Evolutionary conservation across 2,329 filamentous ascomycete species (phyloP).

Genomic region (Cercospora zeina): DNA sequence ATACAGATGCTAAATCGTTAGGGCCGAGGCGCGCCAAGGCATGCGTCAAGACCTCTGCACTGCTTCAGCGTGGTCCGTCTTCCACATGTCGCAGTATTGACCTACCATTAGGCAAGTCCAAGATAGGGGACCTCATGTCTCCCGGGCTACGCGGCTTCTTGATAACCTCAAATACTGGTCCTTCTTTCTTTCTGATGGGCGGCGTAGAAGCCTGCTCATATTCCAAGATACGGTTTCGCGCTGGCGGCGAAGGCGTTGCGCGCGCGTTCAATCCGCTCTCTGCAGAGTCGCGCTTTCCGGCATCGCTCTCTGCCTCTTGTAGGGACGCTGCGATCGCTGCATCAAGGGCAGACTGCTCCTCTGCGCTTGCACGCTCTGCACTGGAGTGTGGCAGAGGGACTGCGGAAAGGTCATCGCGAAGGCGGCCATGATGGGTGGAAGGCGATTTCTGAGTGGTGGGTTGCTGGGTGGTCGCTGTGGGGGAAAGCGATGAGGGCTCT

Average conservation of each 20-base stretch:
- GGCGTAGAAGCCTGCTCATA: slow-evolving; percentile 53
- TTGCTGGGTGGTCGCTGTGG: slow-evolving; percentile 47
- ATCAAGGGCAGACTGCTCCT: slow-evolving; percentile 34
- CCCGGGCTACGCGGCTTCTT: slow-evolving; percentile 49
- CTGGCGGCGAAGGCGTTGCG: slow-evolving; percentile 44
- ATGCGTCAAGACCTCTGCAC: slow-evolving; percentile 83
- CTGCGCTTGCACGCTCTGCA: slow-evolving; percentile 29
- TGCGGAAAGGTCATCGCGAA: slow-evolving; percentile 48
- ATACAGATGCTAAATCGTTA: slow-evolving; percentile 76
- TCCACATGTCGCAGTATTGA: slow-evolving; percentile 1
- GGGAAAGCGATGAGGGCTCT: slow-evolving; percentile 55
- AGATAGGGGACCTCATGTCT: slow-evolving; percentile 52
- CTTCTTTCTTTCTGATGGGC: slow-evolving; percentile 45
- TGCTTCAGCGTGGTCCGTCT: slow-evolving; percentile 26
- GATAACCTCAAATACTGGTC: slow-evolving; percentile 55
- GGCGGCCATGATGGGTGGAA: slow-evolving; percentile 61
- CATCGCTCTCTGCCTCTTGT: slow-evolving; percentile 25
- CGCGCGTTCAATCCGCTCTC: slow-evolving; percentile 35
- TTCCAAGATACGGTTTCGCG: slow-evolving; percentile 54
- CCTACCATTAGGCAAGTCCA: slow-evolving; percentile 78
- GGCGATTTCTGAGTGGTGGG: slow-evolving; percentile 42
- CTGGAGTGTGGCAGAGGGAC: slow-evolving; percentile 46
- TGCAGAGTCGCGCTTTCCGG: slow-evolving; percentile 13
- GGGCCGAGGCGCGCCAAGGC: slow-evolving; percentile 87
- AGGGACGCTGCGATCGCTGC: slow-evolving; percentile 35